phyloP scores from a whole-genome alignment of 495 filamentous ascomycete genomes.

The Umbilicaria muhlenbergii region DNA sequence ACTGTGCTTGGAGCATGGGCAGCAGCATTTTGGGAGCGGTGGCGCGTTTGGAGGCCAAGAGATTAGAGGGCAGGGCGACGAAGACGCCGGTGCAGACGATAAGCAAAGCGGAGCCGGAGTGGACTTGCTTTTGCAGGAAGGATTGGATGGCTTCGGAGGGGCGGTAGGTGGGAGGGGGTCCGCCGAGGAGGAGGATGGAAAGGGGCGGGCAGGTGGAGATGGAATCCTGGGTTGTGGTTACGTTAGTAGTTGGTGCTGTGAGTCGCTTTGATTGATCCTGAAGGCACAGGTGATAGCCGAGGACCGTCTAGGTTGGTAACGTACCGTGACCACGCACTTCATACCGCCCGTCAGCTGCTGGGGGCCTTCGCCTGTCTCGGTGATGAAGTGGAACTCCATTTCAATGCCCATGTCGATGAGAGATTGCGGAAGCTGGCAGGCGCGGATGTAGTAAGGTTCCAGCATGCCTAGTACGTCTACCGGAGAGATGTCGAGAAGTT shows the following conservation, averaged over 20 bases:
- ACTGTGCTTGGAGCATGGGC: background rate
- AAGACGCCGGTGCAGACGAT: conserved; percentile 15
- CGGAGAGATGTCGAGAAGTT: background rate
- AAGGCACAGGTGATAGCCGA: background rate
- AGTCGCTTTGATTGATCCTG: background rate
- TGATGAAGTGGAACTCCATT: conserved; percentile 1
- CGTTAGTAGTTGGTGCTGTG: background rate
- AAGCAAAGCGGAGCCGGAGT: conserved; percentile 7
- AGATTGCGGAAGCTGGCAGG: background rate
- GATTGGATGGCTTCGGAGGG: conserved; percentile 8
- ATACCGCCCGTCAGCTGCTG: background rate
- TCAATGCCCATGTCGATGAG: background rate
- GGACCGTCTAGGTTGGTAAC: background rate
- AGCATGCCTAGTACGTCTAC: background rate
- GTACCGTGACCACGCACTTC: background rate
- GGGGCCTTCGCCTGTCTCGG: background rate
- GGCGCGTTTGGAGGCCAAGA: conserved; percentile 12
- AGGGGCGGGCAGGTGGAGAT: conserved; percentile 12
- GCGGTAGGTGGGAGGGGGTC: conserved; percentile 3
- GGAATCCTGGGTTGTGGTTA: conserved; percentile 4
- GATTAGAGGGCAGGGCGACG: conserved; percentile 5
- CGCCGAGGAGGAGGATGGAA: conserved; percentile 14
- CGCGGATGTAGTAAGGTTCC: no score
- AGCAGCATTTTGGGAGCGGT: conserved; percentile 11
- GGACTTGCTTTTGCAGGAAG: conserved; percentile 11